Evolutionary conservation across 2,329 filamentous ascomycete species (phyloP).

Genomic region (Harringtonia lauricola): DNA sequence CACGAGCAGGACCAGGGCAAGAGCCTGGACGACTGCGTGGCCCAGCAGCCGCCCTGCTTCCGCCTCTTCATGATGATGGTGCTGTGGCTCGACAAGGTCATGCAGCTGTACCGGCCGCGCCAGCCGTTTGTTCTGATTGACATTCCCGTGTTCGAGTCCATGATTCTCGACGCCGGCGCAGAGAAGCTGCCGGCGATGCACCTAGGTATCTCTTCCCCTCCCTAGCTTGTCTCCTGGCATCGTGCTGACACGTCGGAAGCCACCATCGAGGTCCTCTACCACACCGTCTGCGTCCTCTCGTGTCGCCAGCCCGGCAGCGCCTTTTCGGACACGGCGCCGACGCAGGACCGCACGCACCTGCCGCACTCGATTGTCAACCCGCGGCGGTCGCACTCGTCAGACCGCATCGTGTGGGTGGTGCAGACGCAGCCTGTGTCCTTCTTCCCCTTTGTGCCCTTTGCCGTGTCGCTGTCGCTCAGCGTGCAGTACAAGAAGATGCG

Average conservation of each 20-base stretch:
- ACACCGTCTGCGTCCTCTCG: slow-evolving; percentile 52
- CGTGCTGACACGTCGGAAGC: slow-evolving; percentile 27
- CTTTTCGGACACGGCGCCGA: slow-evolving; percentile 24
- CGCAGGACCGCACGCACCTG: slow-evolving; percentile 25
- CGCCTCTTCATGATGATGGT: slow-evolving; percentile 44
- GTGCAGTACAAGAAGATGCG: slow-evolving; percentile 55
- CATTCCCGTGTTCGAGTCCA: slow-evolving; percentile 43
- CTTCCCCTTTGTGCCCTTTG: slow-evolving; percentile 50
- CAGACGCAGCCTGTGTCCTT: slow-evolving; percentile 38
- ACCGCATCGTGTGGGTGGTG: slow-evolving; percentile 45
- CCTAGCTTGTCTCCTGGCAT: background rate
- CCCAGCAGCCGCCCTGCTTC: slow-evolving; percentile 41
- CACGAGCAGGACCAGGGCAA: slow-evolving; percentile 50
- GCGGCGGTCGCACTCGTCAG: slow-evolving; percentile 44
- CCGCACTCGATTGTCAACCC: slow-evolving; percentile 39
- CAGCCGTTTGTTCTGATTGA: slow-evolving; percentile 38
- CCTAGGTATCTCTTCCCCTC: slow-evolving; percentile 23
- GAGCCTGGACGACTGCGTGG: slow-evolving; percentile 38
- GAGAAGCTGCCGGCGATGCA: slow-evolving; percentile 35
- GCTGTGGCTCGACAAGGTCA: slow-evolving; percentile 44
- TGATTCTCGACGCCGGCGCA: slow-evolving; percentile 43
- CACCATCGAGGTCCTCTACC: slow-evolving; percentile 52
- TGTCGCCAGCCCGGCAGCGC: slow-evolving; percentile 35
- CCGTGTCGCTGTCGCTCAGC: slow-evolving; percentile 48
- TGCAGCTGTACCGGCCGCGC: slow-evolving; percentile 47